These are phyloP conservation scores for Xerocomus brunneocitrinus DNA, from an alignment of 768 basidiomycete species.

Conservation along the genomic window DNA sequence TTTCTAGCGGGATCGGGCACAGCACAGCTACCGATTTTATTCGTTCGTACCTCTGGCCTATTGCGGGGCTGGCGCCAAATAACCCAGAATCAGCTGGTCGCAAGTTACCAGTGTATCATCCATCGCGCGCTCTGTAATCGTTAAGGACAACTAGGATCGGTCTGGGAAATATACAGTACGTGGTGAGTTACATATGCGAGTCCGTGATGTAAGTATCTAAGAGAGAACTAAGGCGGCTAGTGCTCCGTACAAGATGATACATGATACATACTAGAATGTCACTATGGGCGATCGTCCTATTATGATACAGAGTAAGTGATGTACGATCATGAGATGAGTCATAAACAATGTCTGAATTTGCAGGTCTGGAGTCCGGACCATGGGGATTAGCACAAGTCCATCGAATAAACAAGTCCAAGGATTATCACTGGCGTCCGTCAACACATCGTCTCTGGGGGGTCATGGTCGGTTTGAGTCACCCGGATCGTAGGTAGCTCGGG, in stretches of 20 bases:
- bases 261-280: neutral
- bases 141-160: neutral
- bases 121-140: neutral
- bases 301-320: conserved; percentile 3
- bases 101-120: too few relatives aligned
- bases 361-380: neutral
- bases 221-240: neutral
- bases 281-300: conserved; percentile 1
- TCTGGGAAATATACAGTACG: neutral
- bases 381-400: neutral
- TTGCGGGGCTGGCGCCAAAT: too few relatives aligned
- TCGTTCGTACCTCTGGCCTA: too few relatives aligned
- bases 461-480: neutral
- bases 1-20: too few relatives aligned
- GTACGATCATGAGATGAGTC: neutral
- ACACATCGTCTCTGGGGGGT: neutral
- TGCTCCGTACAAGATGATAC: neutral
- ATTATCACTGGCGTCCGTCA: neutral
- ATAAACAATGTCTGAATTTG: neutral
- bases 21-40: too few relatives aligned
- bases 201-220: conserved; percentile 4
- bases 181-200: neutral
- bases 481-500: neutral
- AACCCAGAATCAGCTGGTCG: too few relatives aligned
- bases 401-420: neutral